Evolutionary conservation across 2,329 filamentous ascomycete species (phyloP).

Genomic region (Aspergillus quadrilineatus): DNA sequence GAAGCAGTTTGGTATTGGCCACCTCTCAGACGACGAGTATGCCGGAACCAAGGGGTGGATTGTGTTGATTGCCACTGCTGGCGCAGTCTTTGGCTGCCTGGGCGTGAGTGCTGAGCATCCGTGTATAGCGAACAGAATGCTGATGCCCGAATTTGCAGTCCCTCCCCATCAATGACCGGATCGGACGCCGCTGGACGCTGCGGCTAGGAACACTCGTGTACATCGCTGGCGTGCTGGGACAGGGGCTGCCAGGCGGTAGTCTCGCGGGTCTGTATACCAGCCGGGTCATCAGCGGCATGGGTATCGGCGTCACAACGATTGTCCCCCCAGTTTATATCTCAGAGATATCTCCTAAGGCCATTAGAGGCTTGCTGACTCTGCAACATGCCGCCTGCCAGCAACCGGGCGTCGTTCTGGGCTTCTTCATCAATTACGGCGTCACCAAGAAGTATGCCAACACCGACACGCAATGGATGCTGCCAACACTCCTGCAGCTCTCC

Average conservation of each 20-base stretch:
- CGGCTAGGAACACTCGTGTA: conserved; percentile 17
- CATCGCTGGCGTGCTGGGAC: conserved; percentile 20
- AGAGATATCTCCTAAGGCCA: conserved; percentile 19
- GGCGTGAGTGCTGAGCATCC: too few relatives aligned
- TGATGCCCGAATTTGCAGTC: too few relatives aligned
- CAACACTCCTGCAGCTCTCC: conserved; percentile 23
- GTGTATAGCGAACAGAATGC: too few relatives aligned
- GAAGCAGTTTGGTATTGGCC: too few relatives aligned
- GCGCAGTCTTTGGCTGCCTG: too few relatives aligned
- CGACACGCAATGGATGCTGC: conserved; percentile 26
- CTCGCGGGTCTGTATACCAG: conserved; percentile 19
- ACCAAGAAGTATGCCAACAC: conserved; percentile 5
- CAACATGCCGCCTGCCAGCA: conserved; percentile 18
- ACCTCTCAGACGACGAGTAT: too few relatives aligned
- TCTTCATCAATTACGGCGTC: conserved; percentile 14
- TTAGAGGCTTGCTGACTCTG: conserved; percentile 20
- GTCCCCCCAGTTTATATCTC: conserved; percentile 16
- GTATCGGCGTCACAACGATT: conserved; percentile 19
- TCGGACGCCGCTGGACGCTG: conserved; percentile 21
- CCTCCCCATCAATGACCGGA: conserved; percentile 11
- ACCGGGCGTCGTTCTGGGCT: too few relatives aligned
- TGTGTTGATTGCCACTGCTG: too few relatives aligned
- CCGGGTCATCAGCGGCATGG: conserved; percentile 19
- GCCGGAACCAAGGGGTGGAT: too few relatives aligned
- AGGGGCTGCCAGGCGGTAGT: conserved; percentile 18